A percentile compares a stretch with the other conserved stretches of the same genome.
Evolutionary conservation across 371 early-diverging fungal species (phyloP).

Genomic region (Rhizopus sp.): DNA sequence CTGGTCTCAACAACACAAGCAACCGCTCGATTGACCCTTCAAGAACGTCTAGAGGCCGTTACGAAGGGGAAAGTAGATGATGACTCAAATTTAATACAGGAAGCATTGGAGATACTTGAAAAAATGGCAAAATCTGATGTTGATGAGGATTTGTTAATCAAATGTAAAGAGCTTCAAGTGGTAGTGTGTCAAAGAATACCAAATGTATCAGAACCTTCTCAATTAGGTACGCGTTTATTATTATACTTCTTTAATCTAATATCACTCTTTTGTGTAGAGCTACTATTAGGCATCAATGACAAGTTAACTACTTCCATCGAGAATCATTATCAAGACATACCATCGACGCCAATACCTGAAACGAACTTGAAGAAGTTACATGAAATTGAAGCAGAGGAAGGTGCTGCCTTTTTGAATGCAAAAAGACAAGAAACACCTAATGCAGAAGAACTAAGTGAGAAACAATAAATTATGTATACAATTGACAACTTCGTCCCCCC

Average conservation of each 20-base stretch:
- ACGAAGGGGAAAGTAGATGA: slow-evolving; percentile 17
- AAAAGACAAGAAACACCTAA: slow-evolving; percentile 11
- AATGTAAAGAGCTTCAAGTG: slow-evolving; percentile 36
- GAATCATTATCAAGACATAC: slow-evolving; percentile 21
- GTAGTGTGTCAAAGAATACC: slow-evolving; percentile 38
- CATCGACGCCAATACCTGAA: not conserved
- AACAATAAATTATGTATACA: too few relatives aligned
- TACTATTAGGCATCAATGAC: slow-evolving; percentile 41
- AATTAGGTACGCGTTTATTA: slow-evolving; percentile 36
- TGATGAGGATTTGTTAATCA: not conserved
- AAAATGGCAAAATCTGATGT: slow-evolving; percentile 10
- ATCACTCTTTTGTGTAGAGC: slow-evolving; percentile 18
- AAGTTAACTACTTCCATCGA: slow-evolving; percentile 31
- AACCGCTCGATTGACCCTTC: slow-evolving; percentile 41
- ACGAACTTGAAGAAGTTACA: slow-evolving; percentile 33
- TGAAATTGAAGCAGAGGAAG: slow-evolving; percentile 49
- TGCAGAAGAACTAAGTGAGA: not conserved
- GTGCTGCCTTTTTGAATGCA: slow-evolving; percentile 36
- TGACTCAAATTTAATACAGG: slow-evolving; percentile 7
- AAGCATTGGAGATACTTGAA: slow-evolving; percentile 6
- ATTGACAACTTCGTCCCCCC: too few relatives aligned
- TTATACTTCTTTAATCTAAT: not conserved
- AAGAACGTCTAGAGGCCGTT: slow-evolving; percentile 43
- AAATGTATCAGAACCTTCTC: slow-evolving; percentile 31
- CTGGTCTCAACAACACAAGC: slow-evolving; percentile 40